Evolutionary conservation across 495 filamentous ascomycete genomes (phyloP), one percentile per base, ranked within the genome.

Genomic region (Lichenothelia convexa): DNA sequence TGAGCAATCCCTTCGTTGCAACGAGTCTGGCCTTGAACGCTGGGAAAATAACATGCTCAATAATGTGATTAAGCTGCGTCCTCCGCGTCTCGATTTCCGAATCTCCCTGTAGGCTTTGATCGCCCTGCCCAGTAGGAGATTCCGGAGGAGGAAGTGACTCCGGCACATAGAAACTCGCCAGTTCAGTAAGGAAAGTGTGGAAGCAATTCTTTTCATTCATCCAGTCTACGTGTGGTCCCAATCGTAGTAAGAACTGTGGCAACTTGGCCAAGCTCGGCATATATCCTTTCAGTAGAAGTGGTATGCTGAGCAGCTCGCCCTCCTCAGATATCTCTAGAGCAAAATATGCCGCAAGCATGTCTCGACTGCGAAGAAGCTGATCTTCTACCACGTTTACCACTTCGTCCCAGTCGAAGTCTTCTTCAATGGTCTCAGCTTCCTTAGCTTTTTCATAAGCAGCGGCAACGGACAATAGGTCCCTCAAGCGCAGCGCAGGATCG

Each of bases 301-400:
- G 91, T 32, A 99, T 73, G 35, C 70, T 70, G 11, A 71, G 56
- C 7, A 99, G 60, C 36, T 89, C 70, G 13, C 86, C 91, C 0
- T 77, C 63, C 8, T 68, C 69, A 3, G 77, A 80, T 31, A 99
- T 74, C 36, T 91, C 72, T 32, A 99, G 52, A 11, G 75, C 70
- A 60, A 99, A 94, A 56, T 99, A 99, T 52, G 94, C 87, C 18
- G 69, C 57, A 2, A 99, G 68, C 82, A 99, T 91, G 41, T 84
- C 75, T 13, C 80, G 67, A 3, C 78, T 68, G 23, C 73, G 67
- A 21, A 93, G 62, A 12, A 99, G 67, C 12, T 73, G 66, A 12
- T 53, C 49, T 0, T 65, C 63, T 3, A 83, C 71, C 12, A 45
- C 40, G 9, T 71, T 62, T 3, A 82, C 71, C 5, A 83, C 71